A percentile compares a stretch with the other conserved stretches of the same genome.
These are phyloP conservation scores for Mimosa pudica DNA, from an alignment of 306 rosid species.

Conservation along the genomic window DNA sequence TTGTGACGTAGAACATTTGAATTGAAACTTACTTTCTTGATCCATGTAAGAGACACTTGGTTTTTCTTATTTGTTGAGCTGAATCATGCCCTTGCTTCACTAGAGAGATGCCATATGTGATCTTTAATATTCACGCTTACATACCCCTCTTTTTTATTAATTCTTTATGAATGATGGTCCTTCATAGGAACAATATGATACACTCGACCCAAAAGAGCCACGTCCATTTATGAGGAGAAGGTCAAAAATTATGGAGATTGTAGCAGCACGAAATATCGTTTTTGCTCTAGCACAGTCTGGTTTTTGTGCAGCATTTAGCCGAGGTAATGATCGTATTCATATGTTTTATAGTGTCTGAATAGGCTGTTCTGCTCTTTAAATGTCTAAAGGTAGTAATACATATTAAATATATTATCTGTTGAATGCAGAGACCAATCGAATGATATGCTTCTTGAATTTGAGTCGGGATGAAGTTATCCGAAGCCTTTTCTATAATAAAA, in stretches of 20 bases:
- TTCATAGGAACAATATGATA: conserved; percentile 58
- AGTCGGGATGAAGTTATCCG: conserved; percentile 96
- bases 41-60: not conserved
- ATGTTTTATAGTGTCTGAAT: not conserved
- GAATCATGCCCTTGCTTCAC: conserved; percentile 7
- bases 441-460: conserved; percentile 92
- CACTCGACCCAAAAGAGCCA: conserved; percentile 60
- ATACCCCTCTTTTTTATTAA: not conserved
- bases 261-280: conserved; percentile 54
- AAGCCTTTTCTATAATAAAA: conserved; percentile 90
- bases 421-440: conserved; percentile 84
- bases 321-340: conserved; percentile 38
- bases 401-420: conserved; percentile 26
- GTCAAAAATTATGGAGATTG: conserved; percentile 63
- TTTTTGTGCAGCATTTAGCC: conserved; percentile 63
- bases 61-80: not conserved
- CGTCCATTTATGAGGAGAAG: conserved; percentile 52
- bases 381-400: conserved; percentile 26
- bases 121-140: not conserved
- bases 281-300: conserved; percentile 67
- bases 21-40: conserved; percentile 12
- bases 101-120: not conserved
- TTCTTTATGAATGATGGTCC: conserved; percentile 25
- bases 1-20: conserved; percentile 7
- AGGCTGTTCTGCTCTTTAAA: conserved; percentile 1